These are phyloP conservation scores for Fusarium illudens DNA, from an alignment of 2,329 filamentous ascomycete species.

Conservation along the genomic window DNA sequence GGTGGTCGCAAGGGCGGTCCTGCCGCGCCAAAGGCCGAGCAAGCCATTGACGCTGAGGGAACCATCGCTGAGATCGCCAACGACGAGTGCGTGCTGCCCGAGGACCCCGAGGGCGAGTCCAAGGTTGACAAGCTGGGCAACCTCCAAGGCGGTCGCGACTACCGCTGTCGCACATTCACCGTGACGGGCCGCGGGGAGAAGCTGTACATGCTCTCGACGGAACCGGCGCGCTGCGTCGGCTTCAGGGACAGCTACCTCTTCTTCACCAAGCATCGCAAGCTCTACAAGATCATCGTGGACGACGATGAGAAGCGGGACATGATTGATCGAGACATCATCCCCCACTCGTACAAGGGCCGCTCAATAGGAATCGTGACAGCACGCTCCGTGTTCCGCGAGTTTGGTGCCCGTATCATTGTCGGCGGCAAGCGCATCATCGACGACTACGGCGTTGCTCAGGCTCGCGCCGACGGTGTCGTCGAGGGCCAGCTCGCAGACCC, in stretches of 20 bases:
- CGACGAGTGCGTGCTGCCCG: slow-evolving; percentile 89
- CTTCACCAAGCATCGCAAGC: slow-evolving; percentile 95
- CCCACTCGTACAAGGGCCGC: slow-evolving; percentile 97
- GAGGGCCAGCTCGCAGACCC: slow-evolving; percentile 94
- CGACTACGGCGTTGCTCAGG: slow-evolving; percentile 85
- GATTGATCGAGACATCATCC: slow-evolving; percentile 94
- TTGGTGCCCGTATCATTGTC: slow-evolving; percentile 92
- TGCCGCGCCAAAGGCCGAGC: slow-evolving; percentile 79
- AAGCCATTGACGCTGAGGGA: slow-evolving; percentile 92
- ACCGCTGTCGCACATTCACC: slow-evolving; percentile 94
- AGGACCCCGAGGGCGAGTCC: slow-evolving; percentile 86
- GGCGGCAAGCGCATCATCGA: slow-evolving; percentile 86
- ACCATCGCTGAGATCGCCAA: slow-evolving; percentile 89
- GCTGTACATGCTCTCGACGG: slow-evolving; percentile 98
- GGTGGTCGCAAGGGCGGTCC: slow-evolving; percentile 74
- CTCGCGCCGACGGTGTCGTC: slow-evolving; percentile 77
- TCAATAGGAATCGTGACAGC: slow-evolving; percentile 97
- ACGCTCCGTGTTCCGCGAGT: slow-evolving; percentile 95
- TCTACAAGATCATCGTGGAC: slow-evolving; percentile 98
- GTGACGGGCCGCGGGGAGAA: slow-evolving; percentile 83
- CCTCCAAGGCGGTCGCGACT: slow-evolving; percentile 84
- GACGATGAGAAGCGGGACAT: slow-evolving; percentile 97
- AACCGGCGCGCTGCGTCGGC: slow-evolving; percentile 94
- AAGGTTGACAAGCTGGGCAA: slow-evolving; percentile 93
- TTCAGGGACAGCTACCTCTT: slow-evolving; percentile 99